Evolutionary conservation across 1,139 yeast genomes (phyloP).

Genomic region (Pichia sp.): DNA sequence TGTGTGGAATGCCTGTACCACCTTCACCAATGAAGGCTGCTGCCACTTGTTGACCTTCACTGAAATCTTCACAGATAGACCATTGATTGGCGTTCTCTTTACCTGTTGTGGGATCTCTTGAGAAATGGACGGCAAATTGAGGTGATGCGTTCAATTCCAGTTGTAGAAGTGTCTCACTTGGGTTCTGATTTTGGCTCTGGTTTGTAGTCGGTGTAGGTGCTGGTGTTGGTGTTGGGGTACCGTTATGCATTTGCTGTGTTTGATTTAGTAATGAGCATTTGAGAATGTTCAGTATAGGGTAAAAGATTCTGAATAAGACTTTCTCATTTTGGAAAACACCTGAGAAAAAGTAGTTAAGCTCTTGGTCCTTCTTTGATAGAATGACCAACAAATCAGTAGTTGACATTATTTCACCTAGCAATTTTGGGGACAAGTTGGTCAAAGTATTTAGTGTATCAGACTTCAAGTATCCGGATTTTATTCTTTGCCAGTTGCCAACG

Average conservation of each 20-base stretch:
- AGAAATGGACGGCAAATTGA: conserved; percentile 68
- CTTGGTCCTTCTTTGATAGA: conserved; percentile 59
- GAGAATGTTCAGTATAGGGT: conserved; percentile 44
- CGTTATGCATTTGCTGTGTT: conserved; percentile 18
- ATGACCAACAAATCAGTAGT: conserved; percentile 63
- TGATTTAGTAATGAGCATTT: conserved; percentile 43
- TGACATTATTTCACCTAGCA: conserved; percentile 54
- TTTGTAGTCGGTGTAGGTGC: background rate
- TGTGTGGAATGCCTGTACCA: conserved; percentile 46
- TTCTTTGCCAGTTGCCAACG: conserved; percentile 76
- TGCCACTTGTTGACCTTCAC: conserved; percentile 74
- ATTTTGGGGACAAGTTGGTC: conserved; percentile 58
- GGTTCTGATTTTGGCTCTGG: too few species aligned
- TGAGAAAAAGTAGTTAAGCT: conserved; percentile 66
- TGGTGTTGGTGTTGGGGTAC: conserved; percentile 2
- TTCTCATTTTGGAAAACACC: conserved; percentile 61
- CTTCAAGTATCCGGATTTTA: conserved; percentile 52
- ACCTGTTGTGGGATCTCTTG: conserved; percentile 35
- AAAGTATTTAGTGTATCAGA: conserved; percentile 36
- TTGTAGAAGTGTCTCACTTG: conserved; percentile 20
- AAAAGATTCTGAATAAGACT: conserved; percentile 64
- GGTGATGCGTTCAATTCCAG: conserved; percentile 44
- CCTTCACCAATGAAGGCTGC: conserved; percentile 54
- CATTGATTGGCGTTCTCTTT: conserved; percentile 55
- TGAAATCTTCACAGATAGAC: conserved; percentile 78